Evolutionary conservation across 1,284 basidiomycete species (phyloP).

Genomic region (Pseudozyma flocculosa): DNA sequence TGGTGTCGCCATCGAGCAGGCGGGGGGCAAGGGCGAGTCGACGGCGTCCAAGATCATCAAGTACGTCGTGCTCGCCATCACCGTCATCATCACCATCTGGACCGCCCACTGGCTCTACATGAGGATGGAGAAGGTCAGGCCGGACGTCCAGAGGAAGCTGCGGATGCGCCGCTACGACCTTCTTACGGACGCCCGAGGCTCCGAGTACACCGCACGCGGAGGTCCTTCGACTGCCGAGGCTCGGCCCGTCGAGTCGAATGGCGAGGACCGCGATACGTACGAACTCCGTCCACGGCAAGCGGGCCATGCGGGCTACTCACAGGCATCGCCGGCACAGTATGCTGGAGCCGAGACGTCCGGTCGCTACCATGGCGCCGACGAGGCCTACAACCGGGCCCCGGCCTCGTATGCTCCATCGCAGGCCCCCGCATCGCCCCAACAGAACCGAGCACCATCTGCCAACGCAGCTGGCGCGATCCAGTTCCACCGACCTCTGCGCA

Average conservation of each 20-base stretch:
- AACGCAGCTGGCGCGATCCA: too few species aligned
- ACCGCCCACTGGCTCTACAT: slow-evolving; percentile 81
- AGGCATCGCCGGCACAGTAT: neutral
- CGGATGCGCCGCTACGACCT: slow-evolving; percentile 67
- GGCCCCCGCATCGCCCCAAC: too few species aligned
- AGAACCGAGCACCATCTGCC: too few species aligned
- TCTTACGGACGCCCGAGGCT: slow-evolving; percentile 12
- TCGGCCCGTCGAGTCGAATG: slow-evolving; percentile 8
- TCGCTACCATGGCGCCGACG: slow-evolving; percentile 5
- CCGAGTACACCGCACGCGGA: slow-evolving; percentile 19
- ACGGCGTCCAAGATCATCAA: slow-evolving; percentile 53
- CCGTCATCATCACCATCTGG: slow-evolving; percentile 67
- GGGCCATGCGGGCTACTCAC: slow-evolving; percentile 4
- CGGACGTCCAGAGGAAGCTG: slow-evolving; percentile 65
- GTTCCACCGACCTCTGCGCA: slow-evolving; percentile 24
- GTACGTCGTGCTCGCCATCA: slow-evolving; percentile 50
- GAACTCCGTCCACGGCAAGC: neutral
- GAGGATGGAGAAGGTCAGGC: slow-evolving; percentile 74
- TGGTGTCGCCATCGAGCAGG: slow-evolving; percentile 51
- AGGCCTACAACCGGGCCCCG: slow-evolving; percentile 6
- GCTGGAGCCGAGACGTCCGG: slow-evolving; percentile 7
- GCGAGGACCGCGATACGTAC: neutral
- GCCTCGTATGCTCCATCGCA: too few species aligned
- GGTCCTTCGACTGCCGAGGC: slow-evolving; percentile 11
- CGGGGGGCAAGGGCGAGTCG: slow-evolving; percentile 29